These are phyloP conservation scores for Starmerella powellii DNA, from an alignment of 805 yeast genomes.

Conservation along the genomic window DNA sequence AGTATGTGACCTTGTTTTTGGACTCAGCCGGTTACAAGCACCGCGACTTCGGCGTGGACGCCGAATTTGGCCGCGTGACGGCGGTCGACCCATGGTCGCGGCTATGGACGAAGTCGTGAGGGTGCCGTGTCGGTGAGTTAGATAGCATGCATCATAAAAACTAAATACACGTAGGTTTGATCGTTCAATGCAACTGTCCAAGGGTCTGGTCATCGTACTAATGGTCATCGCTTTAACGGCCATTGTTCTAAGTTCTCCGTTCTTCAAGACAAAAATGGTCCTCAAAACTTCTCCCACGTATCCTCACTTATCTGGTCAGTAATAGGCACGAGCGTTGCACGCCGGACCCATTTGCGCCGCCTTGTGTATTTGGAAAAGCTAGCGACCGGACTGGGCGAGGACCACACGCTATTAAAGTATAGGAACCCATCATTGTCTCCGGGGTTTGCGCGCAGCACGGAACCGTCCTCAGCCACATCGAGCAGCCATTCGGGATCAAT, in stretches of 20 bases:
- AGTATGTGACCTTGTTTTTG: slow-evolving; percentile 26
- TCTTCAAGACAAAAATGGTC: too few species aligned
- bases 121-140: too few species aligned
- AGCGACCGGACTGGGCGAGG: slow-evolving; percentile 76
- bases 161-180: too few species aligned
- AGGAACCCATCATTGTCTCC: slow-evolving; percentile 72
- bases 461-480: slow-evolving; percentile 76
- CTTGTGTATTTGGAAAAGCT: slow-evolving; percentile 83
- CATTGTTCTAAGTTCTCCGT: too few species aligned
- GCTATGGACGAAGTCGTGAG: background rate
- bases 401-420: slow-evolving; percentile 90
- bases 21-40: slow-evolving; percentile 33
- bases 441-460: slow-evolving; percentile 42
- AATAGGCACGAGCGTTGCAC: slow-evolving; percentile 60
- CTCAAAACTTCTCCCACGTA: too few species aligned
- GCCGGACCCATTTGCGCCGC: slow-evolving; percentile 89
- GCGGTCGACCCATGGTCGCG: slow-evolving; percentile 32
- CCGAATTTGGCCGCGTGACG: slow-evolving; percentile 31
- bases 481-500: slow-evolving; percentile 85
- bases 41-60: slow-evolving; percentile 29
- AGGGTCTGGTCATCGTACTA: too few species aligned
- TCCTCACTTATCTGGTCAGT: background rate
- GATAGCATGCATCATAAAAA: too few species aligned
- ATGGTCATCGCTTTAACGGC: too few species aligned
- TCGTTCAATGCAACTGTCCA: too few species aligned